These are phyloP conservation scores for Mycena maculata DNA, from an alignment of 768 basidiomycete species.

Conservation along the genomic window DNA sequence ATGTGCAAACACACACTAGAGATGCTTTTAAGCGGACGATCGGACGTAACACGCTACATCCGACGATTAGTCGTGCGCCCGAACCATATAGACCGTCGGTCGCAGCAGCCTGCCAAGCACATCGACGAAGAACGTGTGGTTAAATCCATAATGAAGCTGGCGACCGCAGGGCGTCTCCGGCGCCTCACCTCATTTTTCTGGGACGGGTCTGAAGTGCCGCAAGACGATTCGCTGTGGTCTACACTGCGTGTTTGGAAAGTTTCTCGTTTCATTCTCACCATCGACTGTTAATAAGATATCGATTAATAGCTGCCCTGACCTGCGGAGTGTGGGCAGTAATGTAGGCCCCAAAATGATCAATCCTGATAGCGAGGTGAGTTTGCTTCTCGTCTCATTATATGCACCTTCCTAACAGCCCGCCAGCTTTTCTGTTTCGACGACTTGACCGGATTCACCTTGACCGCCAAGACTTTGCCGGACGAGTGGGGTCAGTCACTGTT, in stretches of 20 bases:
- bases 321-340: conserved; percentile 31
- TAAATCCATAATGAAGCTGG: conserved; percentile 26
- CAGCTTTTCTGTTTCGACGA: conserved; percentile 34
- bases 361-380: conserved; percentile 32
- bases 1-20: conserved; percentile 26
- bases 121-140: conserved; percentile 32
- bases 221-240: conserved; percentile 33
- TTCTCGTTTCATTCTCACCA: conserved; percentile 7
- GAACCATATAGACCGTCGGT: conserved; percentile 31
- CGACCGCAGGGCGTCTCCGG: conserved; percentile 25
- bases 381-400: not conserved
- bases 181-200: conserved; percentile 34
- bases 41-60: conserved; percentile 27
- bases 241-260: conserved; percentile 29
- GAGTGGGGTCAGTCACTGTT: conserved; percentile 28
- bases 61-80: conserved; percentile 31
- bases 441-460: conserved; percentile 27
- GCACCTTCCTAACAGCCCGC: not conserved
- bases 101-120: conserved; percentile 20
- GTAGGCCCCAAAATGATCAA: conserved; percentile 31
- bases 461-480: conserved; percentile 34
- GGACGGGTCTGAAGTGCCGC: conserved; percentile 34
- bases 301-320: conserved; percentile 30
- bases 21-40: conserved; percentile 10
- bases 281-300: not conserved